Base-by-base conservation (phyloP, 495 filamentous ascomycete species). In the Trichodelitschia bisporula region DNA sequence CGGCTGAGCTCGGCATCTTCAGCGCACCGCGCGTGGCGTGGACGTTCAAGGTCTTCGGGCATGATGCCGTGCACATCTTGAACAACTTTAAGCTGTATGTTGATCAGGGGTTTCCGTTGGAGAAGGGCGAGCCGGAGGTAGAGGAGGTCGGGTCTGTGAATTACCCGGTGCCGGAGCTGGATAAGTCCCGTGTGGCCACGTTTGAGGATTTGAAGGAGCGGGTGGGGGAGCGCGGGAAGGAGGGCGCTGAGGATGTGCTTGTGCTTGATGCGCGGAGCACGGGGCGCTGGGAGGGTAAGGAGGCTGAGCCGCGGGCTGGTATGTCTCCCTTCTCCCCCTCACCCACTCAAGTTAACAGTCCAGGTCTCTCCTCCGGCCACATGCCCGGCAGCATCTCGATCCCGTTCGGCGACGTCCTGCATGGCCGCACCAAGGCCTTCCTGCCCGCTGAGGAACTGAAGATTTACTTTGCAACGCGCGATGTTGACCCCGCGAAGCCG, bases 11-110 rank as follows among this genome's bases (percentile, higher is more conserved):
- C 16, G 86, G 86, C 3, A 79, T 97, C 28, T 92, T 97, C 56
- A 80, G 72, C 38, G 86, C 84, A 0, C 89, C 86, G 1, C 62
- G 89, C 31, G 83, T 86, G 4, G 84, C 66, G 20, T 97, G 86
- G 86, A 95, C 82, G 5, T 54, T 97, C 33, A 64, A 66, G 35
- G 68, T 82, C 15, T 91, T 92, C 46, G 84, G 86, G 8, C 86
- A 97, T 50, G 60, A 69, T n/a, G 67, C 62, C 37, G 84, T 93
- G 3, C 78, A 92, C 49, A 43, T 97, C 20, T 54, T 97, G 32
- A 86, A 97, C 52, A 97, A 95, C 51, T 97, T 92, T 55, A 69
- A 69, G 43, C 45, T 76, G 19, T 97, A 83, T 83, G 68, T 78
- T 2, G 69, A 80, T 15, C 59, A 83, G 45, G 78, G 74, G 4